Percentiles rank a stretch among this genome's conserved stretches.
These are phyloP conservation scores for Rhodofomes roseus DNA, from an alignment of 1,284 basidiomycete species.

Conservation along the genomic window DNA sequence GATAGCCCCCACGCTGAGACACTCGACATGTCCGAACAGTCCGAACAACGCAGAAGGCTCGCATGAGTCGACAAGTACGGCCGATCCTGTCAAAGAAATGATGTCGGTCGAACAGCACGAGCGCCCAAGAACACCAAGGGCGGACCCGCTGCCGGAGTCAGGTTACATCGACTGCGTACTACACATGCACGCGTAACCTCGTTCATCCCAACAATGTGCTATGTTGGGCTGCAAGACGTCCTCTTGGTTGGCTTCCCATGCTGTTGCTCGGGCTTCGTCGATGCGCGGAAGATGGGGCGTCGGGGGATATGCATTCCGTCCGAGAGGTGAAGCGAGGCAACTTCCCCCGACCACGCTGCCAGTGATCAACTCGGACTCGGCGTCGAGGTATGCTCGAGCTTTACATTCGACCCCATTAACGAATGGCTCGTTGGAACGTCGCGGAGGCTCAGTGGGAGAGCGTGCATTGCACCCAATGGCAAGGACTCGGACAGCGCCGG, in stretches of 20 bases:
- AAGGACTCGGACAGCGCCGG: too few relatives aligned
- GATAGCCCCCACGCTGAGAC: too few relatives aligned
- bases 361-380: too few relatives aligned
- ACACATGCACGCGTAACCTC: not conserved
- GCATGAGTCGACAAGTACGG: not conserved
- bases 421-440: too few relatives aligned
- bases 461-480: too few relatives aligned
- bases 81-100: not conserved
- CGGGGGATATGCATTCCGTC: not conserved
- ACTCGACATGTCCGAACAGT: too few relatives aligned
- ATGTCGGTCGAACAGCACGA: not conserved
- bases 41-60: too few relatives aligned
- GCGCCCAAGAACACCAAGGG: not conserved
- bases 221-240: constrained; percentile 21
- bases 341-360: too few relatives aligned
- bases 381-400: not conserved
- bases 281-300: not conserved
- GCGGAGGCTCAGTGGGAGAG: too few relatives aligned
- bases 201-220: constrained; percentile 21
- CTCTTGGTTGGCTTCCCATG: not conserved
- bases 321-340: too few relatives aligned
- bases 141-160: not conserved
- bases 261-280: not conserved
- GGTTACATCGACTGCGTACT: not conserved
- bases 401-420: not conserved